phyloP scores from a whole-genome alignment of 805 yeast species.

The Komagataella kurtzmanii region DNA sequence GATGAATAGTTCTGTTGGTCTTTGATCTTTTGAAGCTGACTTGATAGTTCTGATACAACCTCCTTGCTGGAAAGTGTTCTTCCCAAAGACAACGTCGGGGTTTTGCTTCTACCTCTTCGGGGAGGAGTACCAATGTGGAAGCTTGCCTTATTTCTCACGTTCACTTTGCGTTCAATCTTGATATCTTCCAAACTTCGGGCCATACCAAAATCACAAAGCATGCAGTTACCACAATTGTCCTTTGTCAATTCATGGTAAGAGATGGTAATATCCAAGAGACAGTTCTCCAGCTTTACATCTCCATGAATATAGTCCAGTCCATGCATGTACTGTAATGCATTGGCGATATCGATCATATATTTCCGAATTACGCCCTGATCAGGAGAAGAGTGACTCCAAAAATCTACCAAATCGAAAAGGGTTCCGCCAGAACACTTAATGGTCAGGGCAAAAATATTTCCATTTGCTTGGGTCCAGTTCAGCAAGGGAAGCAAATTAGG shows the following conservation, averaged over 20 bases:
- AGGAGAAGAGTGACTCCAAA: slow-evolving; percentile 36
- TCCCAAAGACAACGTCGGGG: neutral
- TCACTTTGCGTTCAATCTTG: neutral
- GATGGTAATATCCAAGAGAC: slow-evolving; percentile 36
- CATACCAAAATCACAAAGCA: slow-evolving; percentile 90
- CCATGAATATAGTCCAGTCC: slow-evolving; percentile 60
- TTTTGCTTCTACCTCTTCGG: neutral
- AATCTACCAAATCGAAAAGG: slow-evolving; percentile 56
- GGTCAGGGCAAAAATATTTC: slow-evolving; percentile 56
- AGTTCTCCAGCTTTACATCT: slow-evolving; percentile 73
- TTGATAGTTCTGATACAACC: neutral
- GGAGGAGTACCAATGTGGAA: slow-evolving; percentile 1
- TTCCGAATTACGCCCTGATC: slow-evolving; percentile 12
- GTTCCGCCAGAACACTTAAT: slow-evolving; percentile 65
- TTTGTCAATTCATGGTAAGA: slow-evolving; percentile 10
- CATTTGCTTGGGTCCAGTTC: slow-evolving; percentile 45
- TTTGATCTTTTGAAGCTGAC: neutral
- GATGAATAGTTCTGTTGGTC: neutral
- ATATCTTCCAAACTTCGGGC: slow-evolving; percentile 16
- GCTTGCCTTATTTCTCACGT: neutral
- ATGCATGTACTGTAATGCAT: slow-evolving; percentile 53
- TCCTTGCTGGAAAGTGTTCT: neutral
- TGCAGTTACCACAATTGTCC: slow-evolving; percentile 15
- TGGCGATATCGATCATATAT: slow-evolving; percentile 38
- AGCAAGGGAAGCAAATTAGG: slow-evolving; percentile 49